Base-by-base conservation (phyloP, 2,329 filamentous ascomycete genomes). In the Aspergillus chevalieri region DNA sequence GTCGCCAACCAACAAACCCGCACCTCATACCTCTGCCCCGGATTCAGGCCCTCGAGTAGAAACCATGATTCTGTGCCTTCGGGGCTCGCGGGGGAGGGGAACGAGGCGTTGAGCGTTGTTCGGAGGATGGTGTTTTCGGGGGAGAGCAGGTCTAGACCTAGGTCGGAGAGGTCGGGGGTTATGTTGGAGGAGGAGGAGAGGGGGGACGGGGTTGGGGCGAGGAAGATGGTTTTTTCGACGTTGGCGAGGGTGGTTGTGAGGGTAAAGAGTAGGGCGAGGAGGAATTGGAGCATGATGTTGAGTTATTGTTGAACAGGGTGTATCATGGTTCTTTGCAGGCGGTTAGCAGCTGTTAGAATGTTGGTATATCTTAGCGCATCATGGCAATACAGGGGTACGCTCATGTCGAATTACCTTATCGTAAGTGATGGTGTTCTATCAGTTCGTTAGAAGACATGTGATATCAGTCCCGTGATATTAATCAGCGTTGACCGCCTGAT, bases 1-100 rank as follows among this genome's bases (percentile, higher is more conserved):
- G 86, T 93, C 38, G 93, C 93, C 52, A 89, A 79, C 91, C 92
- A 98, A 73, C 92, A 97, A 52, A 96, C 78, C 48, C 93, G 84
- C 44, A 95, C 80, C 74, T 98, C 93, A 76, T 97, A 96, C 57
- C 90, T 81, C 62, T 86, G 85, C 9, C 82, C 81, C 33, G 82
- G 78, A n/a, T 71, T 76, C 48, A 98, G 76, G 30, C 78, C 73
- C 49, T 86, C 80, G 5, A 98, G 79, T 6, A 92, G 72, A 57
- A 90, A 80, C 93, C 93, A 97, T 24, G 86, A 85, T 46, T 84
- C 76, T 9, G 75, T 71, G 6, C 87, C 89, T 10, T 74, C 66
- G 8, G 77, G 77, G 3, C 12, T 10, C 10, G 15, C 38, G 5
- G 34, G 17, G 6, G 72, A 78, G 9, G 89, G 83, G 64, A 95